A percentile compares a stretch with the other conserved stretches of the same genome.
These are phyloP conservation scores for Nannochloropsis gaditana DNA, from an alignment of 108 stramenopile genomes.

Conservation along the genomic window DNA sequence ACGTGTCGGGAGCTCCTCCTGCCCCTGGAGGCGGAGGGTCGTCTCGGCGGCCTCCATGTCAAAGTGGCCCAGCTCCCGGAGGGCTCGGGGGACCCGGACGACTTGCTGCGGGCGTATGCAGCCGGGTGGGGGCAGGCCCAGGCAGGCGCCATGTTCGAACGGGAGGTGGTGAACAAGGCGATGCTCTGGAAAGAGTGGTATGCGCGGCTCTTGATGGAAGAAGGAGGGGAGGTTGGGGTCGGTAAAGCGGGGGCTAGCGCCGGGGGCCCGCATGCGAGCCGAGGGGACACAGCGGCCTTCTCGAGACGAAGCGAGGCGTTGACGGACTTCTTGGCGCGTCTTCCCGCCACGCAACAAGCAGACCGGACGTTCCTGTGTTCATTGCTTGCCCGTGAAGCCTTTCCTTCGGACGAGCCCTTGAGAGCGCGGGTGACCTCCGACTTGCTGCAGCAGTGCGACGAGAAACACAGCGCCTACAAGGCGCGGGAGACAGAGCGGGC, in stretches of 20 bases:
- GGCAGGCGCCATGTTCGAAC: slow-evolving; percentile 22
- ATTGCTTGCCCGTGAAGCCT: background rate
- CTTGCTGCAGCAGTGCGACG: background rate
- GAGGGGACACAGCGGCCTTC: background rate
- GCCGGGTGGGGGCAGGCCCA: slow-evolving; percentile 34
- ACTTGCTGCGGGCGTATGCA: slow-evolving; percentile 60
- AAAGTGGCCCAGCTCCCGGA: slow-evolving; percentile 63
- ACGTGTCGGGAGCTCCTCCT: slow-evolving; percentile 60
- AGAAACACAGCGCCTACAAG: background rate
- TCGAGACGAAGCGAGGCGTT: background rate
- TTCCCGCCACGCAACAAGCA: slow-evolving; percentile 17
- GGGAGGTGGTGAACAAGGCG: slow-evolving; percentile 23
- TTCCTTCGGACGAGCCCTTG: background rate
- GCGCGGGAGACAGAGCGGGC: background rate
- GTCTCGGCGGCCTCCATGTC: slow-evolving; percentile 53
- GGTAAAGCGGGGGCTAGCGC: background rate
- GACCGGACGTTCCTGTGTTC: background rate
- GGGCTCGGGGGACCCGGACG: slow-evolving; percentile 70
- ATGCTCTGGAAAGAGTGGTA: slow-evolving; percentile 35
- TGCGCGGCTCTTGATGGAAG: slow-evolving; percentile 28
- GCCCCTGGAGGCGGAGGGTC: slow-evolving; percentile 44
- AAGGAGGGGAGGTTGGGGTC: background rate
- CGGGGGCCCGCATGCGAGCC: background rate
- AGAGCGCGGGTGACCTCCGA: background rate
- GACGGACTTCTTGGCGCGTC: slow-evolving; percentile 21